Base-by-base conservation (phyloP, 106 monocot genomes). In the Apostasia ramifera region DNA sequence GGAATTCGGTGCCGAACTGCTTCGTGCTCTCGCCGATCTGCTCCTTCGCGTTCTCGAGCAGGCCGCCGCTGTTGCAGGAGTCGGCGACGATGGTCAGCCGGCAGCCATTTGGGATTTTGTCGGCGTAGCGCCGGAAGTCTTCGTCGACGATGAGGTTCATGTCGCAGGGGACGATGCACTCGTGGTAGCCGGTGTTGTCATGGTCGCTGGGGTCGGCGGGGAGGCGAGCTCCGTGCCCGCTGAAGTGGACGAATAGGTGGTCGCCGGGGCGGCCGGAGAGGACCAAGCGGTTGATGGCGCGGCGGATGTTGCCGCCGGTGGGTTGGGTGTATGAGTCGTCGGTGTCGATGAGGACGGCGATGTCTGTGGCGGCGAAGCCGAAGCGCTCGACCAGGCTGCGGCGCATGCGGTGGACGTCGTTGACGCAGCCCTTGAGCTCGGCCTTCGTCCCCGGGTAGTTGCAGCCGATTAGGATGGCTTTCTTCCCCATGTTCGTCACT, bases 391-490 rank as follows among this genome's bases (percentile, higher is more conserved):
- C 8, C 55, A 95, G 83, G 77, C 88, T 84, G 37, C 83, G 81
- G 55, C 70, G 78, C 83, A 95, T 86, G 53, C 94, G 78, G 12
- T 8, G 59, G 57, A 95, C 94, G 77, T 95, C 94, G 85, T 95
- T 95, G 83, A 88, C 73, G 88, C 94, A 95, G 49, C 94, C 94
- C 63, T 78, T 88, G 53, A 95, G 83, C 85, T 95, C 85, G 6
- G 88, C 88, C 59, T 88, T 88, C 40, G 94, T 91, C 44, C 83
- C 86, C 0, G 83, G 83, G 79, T 95, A 95, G 87, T 91, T 95
- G 85, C 78, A 79, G 47, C 94, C 94, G 44, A 95, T 79, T 13
- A 95, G 83, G 4, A 95, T 56, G 4, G 94, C 90, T 77, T 80
- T 91, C 83, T 91, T 95, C 73, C 13, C 45, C 62, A 63, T 63